These are phyloP conservation scores for Periconia sp. DNA, from an alignment of 2,329 filamentous ascomycete genomes.

Conservation along the genomic window DNA sequence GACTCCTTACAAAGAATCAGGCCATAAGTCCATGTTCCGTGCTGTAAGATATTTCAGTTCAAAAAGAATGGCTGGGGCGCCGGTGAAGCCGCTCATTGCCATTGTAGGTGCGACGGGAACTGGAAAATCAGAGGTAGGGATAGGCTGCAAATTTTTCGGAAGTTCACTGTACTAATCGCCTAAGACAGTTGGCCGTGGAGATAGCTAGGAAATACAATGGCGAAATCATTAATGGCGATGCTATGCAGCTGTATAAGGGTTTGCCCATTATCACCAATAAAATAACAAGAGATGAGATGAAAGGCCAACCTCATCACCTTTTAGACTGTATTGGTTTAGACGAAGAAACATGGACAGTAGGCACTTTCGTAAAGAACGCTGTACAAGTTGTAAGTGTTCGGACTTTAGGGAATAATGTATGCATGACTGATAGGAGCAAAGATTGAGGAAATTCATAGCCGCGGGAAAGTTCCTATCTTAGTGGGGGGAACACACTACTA, in stretches of 20 bases:
- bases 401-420: too few relatives aligned
- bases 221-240: constrained; percentile 95
- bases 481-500: constrained; percentile 98
- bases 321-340: constrained; percentile 75
- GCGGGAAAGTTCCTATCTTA: constrained; percentile 82
- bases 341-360: constrained; percentile 81
- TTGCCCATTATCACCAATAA: constrained; percentile 96
- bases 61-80: constrained; percentile 26
- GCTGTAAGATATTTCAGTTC: constrained; percentile 17
- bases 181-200: constrained; percentile 78
- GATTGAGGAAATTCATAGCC: constrained; percentile 75
- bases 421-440: constrained; percentile 9
- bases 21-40: constrained; percentile 26
- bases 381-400: constrained; percentile 49
- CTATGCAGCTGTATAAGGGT: constrained; percentile 95
- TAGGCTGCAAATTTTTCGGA: not conserved
- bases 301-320: constrained; percentile 83
- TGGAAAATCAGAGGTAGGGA: constrained; percentile 81
- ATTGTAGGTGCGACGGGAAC: constrained; percentile 90
- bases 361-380: constrained; percentile 73
- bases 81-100: constrained; percentile 66
- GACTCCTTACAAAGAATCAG: not conserved
- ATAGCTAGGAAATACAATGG: constrained; percentile 81
- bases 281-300: constrained; percentile 71
- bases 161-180: constrained; percentile 39